phyloP scores from a whole-genome alignment of 176 grass and related monocot genomes.

The Bolboschoenus planiculmis region DNA sequence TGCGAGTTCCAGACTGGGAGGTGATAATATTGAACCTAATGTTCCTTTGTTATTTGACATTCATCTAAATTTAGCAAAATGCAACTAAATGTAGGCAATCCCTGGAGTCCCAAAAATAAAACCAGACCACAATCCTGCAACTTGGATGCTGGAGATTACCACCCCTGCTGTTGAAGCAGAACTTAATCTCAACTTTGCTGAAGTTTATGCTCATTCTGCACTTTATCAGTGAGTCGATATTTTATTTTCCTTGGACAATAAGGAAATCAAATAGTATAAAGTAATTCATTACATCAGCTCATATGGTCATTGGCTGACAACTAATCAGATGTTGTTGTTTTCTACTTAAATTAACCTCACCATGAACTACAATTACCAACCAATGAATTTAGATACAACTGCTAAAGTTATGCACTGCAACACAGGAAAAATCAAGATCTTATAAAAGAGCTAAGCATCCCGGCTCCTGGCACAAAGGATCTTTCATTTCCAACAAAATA shows the following conservation, averaged over 20 bases:
- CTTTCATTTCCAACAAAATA: conserved; percentile 79
- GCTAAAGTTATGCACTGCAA: conserved; percentile 5
- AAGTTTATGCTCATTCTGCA: conserved; percentile 61
- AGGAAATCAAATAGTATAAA: not conserved
- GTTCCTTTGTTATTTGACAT: not conserved
- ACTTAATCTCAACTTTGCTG: conserved; percentile 60
- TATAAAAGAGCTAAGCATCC: conserved; percentile 68
- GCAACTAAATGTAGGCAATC: conserved; percentile 49
- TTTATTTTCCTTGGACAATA: conserved; percentile 16
- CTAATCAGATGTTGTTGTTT: not conserved
- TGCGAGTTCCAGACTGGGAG: not conserved
- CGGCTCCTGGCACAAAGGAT: conserved; percentile 43
- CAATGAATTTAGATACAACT: not conserved
- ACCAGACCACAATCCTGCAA: conserved; percentile 82
- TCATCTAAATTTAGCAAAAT: conserved; percentile 9
- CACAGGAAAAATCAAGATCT: conserved; percentile 45
- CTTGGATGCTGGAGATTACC: conserved; percentile 86
- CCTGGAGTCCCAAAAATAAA: conserved; percentile 64
- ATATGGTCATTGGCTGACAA: not conserved
- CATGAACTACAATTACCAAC: not conserved
- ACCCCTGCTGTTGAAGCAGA: conserved; percentile 45
- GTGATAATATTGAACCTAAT: not conserved
- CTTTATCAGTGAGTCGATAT: conserved; percentile 52
- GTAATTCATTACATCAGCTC: not conserved
- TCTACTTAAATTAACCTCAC: not conserved